These are phyloP conservation scores for Huntiella decipiens DNA, from an alignment of 2,329 filamentous ascomycete species.

Conservation along the genomic window DNA sequence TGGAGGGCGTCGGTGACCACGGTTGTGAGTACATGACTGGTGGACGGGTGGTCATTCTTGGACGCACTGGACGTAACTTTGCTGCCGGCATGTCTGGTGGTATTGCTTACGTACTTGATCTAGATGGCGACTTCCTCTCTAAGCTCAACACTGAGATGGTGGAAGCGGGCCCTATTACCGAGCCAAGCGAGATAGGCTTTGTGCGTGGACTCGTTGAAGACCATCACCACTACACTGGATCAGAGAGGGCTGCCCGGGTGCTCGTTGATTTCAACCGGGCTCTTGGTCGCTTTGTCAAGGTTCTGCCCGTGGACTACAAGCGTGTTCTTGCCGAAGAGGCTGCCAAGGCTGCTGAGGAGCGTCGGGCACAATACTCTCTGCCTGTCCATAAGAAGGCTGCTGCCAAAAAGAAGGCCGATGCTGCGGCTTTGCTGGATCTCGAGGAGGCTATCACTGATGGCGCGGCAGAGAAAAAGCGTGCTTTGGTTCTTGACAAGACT, in stretches of 20 bases:
- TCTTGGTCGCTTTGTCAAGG: slow-evolving; percentile 78
- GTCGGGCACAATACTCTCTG: slow-evolving; percentile 66
- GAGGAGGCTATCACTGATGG: slow-evolving; percentile 82
- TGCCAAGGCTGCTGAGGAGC: slow-evolving; percentile 66
- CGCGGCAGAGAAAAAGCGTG: slow-evolving; percentile 74
- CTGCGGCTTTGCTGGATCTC: slow-evolving; percentile 53
- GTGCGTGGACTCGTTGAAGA: slow-evolving; percentile 85
- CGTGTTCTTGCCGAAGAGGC: slow-evolving; percentile 74
- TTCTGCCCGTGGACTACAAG: slow-evolving; percentile 91
- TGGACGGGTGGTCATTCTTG: slow-evolving; percentile 72
- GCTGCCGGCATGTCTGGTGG: slow-evolving; percentile 96
- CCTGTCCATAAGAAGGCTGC: slow-evolving; percentile 51
- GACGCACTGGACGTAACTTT: slow-evolving; percentile 86
- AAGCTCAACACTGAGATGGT: slow-evolving; percentile 99
- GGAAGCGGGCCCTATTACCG: slow-evolving; percentile 65
- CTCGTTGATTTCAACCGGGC: slow-evolving; percentile 90
- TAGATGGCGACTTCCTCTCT: slow-evolving; percentile 70
- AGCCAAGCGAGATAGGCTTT: slow-evolving; percentile 75
- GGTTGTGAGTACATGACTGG: slow-evolving; percentile 99
- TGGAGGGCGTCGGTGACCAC: slow-evolving; percentile 91
- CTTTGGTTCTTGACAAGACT: slow-evolving; percentile 91
- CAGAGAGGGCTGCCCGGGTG: slow-evolving; percentile 80
- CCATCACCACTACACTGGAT: slow-evolving; percentile 94
- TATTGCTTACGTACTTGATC: slow-evolving; percentile 86
- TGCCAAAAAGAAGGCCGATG: slow-evolving; percentile 20